phyloP scores from a whole-genome alignment of 768 basidiomycete species.

The Boletellus ananas region DNA sequence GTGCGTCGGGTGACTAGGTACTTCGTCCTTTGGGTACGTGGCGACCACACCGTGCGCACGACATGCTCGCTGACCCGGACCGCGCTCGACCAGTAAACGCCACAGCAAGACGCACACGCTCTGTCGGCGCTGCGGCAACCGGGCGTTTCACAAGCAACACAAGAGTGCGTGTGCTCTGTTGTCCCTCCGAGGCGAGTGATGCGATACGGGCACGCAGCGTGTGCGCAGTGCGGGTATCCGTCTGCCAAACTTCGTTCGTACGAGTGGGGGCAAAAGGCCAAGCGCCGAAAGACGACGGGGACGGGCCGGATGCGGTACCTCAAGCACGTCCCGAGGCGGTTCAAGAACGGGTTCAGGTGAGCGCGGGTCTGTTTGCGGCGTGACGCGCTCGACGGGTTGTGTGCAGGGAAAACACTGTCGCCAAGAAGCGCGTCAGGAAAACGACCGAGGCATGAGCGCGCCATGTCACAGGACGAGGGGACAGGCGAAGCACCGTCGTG shows the following conservation, averaged over 20 bases:
- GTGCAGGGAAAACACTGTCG: slow-evolving; percentile 82
- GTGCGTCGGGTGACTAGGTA: slow-evolving; percentile 56
- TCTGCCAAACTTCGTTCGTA: slow-evolving; percentile 92
- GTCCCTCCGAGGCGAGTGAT: no score
- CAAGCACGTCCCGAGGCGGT: slow-evolving; percentile 87
- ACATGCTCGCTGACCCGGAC: not conserved
- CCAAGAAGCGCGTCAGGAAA: slow-evolving; percentile 76
- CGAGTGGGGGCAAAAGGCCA: slow-evolving; percentile 98
- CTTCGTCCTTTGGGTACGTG: slow-evolving; percentile 91
- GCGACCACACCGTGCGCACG: not conserved
- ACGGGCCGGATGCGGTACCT: slow-evolving; percentile 94
- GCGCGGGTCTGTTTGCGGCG: slow-evolving; percentile 16
- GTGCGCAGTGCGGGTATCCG: slow-evolving; percentile 96
- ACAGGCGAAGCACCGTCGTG: slow-evolving; percentile 3
- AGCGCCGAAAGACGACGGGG: slow-evolving; percentile 99
- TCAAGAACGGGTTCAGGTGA: slow-evolving; percentile 98
- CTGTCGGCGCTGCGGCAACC: slow-evolving; percentile 94
- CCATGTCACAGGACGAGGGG: not conserved
- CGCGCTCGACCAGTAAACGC: slow-evolving; percentile 64
- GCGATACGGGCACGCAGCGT: slow-evolving; percentile 49
- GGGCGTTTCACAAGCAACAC: slow-evolving; percentile 98
- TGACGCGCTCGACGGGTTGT: not conserved
- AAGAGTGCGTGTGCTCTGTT: slow-evolving; percentile 59
- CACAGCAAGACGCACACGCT: slow-evolving; percentile 97
- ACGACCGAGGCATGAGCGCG: slow-evolving; percentile 43